Base-by-base conservation (phyloP, 176 grass and related monocot species). In the Neostapfia colusana region DNA sequence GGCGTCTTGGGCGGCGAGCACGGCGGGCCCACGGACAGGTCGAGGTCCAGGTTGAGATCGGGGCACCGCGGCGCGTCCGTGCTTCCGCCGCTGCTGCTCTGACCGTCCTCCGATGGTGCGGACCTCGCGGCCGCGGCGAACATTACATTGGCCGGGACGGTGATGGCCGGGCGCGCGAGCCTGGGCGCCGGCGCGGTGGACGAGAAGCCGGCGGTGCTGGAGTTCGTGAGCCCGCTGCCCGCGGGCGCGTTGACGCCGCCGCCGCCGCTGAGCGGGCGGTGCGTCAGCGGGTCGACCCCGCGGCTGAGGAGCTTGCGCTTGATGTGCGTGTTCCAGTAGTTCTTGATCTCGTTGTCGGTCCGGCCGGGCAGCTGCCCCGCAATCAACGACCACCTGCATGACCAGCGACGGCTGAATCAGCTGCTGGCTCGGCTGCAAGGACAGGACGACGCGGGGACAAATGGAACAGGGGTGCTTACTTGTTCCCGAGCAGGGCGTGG, bases 301-400 rank as follows among this genome's bases (percentile, higher is more conserved):
- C 89, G 89, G 83, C 76, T 85, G 12, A 96, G 73, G 14, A 96
- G 89, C 80, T 96, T 92, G 80, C 93, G 84, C 79, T 92, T 96
- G 82, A 96, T 92, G 82, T 96, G 93, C 69, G 93, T 96, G 82
- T 96, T 96, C 89, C 89, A 96, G 86, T 96, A 91, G 80, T 96
- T 96, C 80, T 96, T 96, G 79, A 96, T 96, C 82, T 96, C 93
- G 78, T 96, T 96, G 74, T 96, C 93, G 43, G 93, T 96, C 67
- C 93, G 69, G 10, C 93, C 93, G 0, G 89, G 93, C 17, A 96
- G 72, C 79, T 89, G 89, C 53, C 93, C 89, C 26, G 93, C 93
- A 10, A 96, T 96, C 24, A 96, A 39, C 60, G 93, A 96, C 93
- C 93, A 96, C 81, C 93, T 96, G 81, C 73, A n/a, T n/a, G n/a